Conservation (phyloP, 106 monocot genomes). For the Narthecium ossifragum region DNA sequence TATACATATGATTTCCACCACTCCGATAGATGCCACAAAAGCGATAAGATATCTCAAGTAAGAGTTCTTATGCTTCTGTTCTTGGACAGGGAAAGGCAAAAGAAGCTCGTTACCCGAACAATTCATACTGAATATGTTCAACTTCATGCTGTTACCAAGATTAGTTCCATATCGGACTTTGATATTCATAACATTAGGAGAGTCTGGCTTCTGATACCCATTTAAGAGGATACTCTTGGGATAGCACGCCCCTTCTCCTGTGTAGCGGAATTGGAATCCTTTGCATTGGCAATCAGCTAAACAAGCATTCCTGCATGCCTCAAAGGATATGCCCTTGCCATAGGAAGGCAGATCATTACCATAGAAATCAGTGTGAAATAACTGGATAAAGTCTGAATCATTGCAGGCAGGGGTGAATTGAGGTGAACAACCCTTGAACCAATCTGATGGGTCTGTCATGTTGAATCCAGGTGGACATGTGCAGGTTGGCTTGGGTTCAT, state of each 20-base stretch:
- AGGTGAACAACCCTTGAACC: slow-evolving; percentile 3
- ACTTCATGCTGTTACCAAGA: too few relatives aligned
- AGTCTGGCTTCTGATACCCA: neutral
- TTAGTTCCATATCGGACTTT: neutral
- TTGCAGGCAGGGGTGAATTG: neutral
- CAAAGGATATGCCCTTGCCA: neutral
- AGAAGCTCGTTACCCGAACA: too few relatives aligned
- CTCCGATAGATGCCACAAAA: neutral
- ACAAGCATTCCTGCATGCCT: neutral
- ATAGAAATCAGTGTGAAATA: slow-evolving; percentile 6
- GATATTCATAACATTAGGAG: neutral
- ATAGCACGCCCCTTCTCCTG: neutral
- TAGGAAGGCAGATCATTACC: neutral
- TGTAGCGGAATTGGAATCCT: neutral
- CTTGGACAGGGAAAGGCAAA: too few relatives aligned
- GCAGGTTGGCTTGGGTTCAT: neutral
- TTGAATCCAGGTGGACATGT: slow-evolving; percentile 7
- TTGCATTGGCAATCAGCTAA: neutral
- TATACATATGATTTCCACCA: slow-evolving; percentile 1
- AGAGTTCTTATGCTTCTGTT: neutral
- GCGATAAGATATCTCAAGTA: neutral
- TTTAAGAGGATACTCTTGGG: slow-evolving; percentile 4
- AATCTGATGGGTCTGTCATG: slow-evolving; percentile 2
- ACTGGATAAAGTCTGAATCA: neutral
- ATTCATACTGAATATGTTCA: too few relatives aligned